Base-by-base conservation (phyloP, 139 green algal genomes). In the Tetradesmus obliquus region DNA sequence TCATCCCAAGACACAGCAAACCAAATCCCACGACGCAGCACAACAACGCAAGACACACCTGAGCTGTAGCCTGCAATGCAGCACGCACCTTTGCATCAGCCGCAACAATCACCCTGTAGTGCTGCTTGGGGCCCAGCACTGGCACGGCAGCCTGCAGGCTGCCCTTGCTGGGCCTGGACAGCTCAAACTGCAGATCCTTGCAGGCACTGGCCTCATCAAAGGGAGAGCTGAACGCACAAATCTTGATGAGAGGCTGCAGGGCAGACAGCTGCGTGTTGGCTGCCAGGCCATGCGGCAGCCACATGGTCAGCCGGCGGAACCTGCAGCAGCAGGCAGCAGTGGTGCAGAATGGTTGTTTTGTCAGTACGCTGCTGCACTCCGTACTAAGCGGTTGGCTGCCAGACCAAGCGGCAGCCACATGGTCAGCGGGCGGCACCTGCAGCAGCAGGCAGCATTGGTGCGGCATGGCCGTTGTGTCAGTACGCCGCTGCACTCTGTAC, bases 381-480 rank as follows among this genome's bases (percentile, higher is more conserved):
- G 32, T 45, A 45, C 32, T 45, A 45, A 45, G 32, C 32, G 32
- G 81, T 57, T 81, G 1, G 62, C 15, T 2, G 66, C 69, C 24
- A 96, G 88, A 51, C 94, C 94, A 81, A 95, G 94, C 1, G 82
- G 89, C 55, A 96, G 90, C 90, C 93, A 95, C 58, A 96, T 8
- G 81, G 95, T 88, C 54, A 96, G 85, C 5, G 92, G 91, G 57
- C 93, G 93, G 57, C 80, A 93, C 45, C 84, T 93, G 54, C 71
- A 8, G 66, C 76, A 82, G n/a, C n/a, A n/a, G n/a, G n/a, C n/a
- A n/a, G n/a, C n/a, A n/a, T n/a, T n/a, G n/a, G n/a, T n/a, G n/a
- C n/a, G n/a, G 32, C 32, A 45, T 45, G 32, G 32, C 32, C 32
- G 32, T 0, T 45, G 32, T 45, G 32, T 45, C 32, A 45, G 32